phyloP scores from a whole-genome alignment of 768 basidiomycete genomes.

The Nevesoporus exiguus region DNA sequence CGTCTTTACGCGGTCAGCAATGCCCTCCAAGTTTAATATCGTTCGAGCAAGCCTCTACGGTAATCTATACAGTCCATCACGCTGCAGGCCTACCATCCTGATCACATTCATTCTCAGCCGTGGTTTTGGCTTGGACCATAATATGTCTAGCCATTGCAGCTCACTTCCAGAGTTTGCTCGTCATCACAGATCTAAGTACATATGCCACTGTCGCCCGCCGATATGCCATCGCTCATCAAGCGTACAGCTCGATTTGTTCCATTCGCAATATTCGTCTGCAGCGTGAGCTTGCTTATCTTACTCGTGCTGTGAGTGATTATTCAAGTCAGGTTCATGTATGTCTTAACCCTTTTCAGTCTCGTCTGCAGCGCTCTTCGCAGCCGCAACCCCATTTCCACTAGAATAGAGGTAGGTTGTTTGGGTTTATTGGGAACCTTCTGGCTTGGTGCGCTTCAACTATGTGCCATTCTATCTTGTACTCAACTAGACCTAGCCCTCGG shows the following conservation, averaged over 20 bases:
- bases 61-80: constrained; percentile 22
- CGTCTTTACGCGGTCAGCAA: constrained; percentile 39
- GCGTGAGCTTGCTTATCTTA: constrained; percentile 65
- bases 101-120: constrained; percentile 37
- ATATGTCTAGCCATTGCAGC: constrained; percentile 79
- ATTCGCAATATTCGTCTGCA: constrained; percentile 78
- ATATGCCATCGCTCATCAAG: constrained; percentile 1
- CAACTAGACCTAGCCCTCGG: constrained; percentile 56
- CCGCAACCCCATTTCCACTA: constrained; percentile 76
- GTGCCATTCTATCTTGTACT: constrained; percentile 6
- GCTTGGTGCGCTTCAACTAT: constrained; percentile 53
- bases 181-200: constrained; percentile 79
- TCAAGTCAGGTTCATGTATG: background rate
- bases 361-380: constrained; percentile 60
- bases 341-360: constrained; percentile 40
- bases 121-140: constrained; percentile 69
- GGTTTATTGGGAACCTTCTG: constrained; percentile 74
- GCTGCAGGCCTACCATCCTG: constrained; percentile 1
- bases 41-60: constrained; percentile 67
- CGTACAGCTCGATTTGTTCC: constrained; percentile 78
- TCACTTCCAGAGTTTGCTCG: constrained; percentile 68
- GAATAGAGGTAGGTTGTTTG: constrained; percentile 68
- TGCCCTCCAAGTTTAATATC: constrained; percentile 72
- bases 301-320: constrained; percentile 53
- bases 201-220: background rate